Base-by-base conservation (phyloP, 257 asterid genomes). In the Capsicum chinense region DNA sequence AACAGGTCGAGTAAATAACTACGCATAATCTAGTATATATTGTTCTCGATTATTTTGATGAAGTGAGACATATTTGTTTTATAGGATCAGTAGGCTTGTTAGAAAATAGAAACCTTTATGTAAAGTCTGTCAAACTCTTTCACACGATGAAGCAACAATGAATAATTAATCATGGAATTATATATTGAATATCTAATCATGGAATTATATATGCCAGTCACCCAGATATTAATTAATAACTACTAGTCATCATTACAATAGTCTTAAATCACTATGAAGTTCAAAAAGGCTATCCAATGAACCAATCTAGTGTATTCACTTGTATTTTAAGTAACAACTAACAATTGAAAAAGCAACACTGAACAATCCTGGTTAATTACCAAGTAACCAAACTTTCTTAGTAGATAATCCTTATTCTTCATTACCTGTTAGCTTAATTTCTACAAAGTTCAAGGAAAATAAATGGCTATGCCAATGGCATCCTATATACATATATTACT, bases 321-420 rank as follows among this genome's bases (percentile, higher is more conserved):
- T 15, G 5, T 57, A 57, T 57, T 57, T 57, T 57, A 14, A 57
- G 62, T 15, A 57, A 57, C 62, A 15, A 7, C 19, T 15, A 57
- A 57, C 62, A 15, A 7, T 8, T 57, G 62, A 15, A 57, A 9
- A 57, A 15, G 62, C 21, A 57, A 57, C 62, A 57, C 1, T 15
- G 21, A 58, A 58, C 17, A 58, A 58, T 16, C 9, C 1, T 16
- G 6, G 10, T 4, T 15, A 56, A 56, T 56, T 13, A 90, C 56
- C 90, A 92, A 50, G 17, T 48, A 8, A 15, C 5, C 26, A 81
- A 16, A 7, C 50, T 6, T 16, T 37, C 15, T 69, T 69, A 69
- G 39, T 26, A 68, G 16, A 52, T 52, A 52, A 52, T 52, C 57
- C 33, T 26, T 26, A 26, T 26, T 26, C 33, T 26, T 26, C 33